These are phyloP conservation scores for Alectoria sarmentosa DNA, from an alignment of 495 filamentous ascomycete genomes.

Conservation along the genomic window DNA sequence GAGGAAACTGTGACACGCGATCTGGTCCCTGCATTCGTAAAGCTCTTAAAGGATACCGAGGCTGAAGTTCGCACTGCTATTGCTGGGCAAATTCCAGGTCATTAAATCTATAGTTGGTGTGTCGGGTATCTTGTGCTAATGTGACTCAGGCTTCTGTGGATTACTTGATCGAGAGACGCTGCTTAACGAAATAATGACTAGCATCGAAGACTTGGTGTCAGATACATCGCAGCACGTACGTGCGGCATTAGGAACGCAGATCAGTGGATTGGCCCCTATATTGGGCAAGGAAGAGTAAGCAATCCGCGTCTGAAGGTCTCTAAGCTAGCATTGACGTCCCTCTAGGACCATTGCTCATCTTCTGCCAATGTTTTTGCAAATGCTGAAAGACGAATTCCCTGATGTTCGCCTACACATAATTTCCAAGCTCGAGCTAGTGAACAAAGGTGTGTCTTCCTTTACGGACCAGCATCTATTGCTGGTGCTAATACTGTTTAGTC, in stretches of 20 bases:
- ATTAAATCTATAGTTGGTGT: conserved; percentile 19
- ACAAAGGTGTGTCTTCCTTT: conserved; percentile 59
- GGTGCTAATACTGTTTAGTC: conserved; percentile 45
- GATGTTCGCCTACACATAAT: conserved; percentile 98
- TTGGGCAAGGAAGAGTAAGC: conserved; percentile 95
- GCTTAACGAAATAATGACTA: conserved; percentile 94
- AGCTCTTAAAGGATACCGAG: conserved; percentile 93
- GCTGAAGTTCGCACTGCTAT: conserved; percentile 97
- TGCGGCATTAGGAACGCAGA: conserved; percentile 90
- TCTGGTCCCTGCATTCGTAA: conserved; percentile 94
- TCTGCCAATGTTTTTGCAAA: conserved; percentile 97
- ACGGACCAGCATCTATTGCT: conserved; percentile 15
- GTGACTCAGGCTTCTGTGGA: conserved; percentile 70
- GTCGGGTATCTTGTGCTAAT: conserved; percentile 22
- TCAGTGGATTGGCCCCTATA: conserved; percentile 93
- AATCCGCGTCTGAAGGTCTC: not conserved
- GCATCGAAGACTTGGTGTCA: conserved; percentile 90
- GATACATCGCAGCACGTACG: conserved; percentile 96
- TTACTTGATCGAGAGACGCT: conserved; percentile 80
- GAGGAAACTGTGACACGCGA: conserved; percentile 93
- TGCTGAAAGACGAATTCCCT: conserved; percentile 99
- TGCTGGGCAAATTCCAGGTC: conserved; percentile 92
- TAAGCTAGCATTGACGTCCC: conserved; percentile 21
- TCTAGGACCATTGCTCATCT: conserved; percentile 87
- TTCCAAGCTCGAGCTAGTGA: conserved; percentile 94